Evolutionary conservation across 2,329 filamentous ascomycete genomes (phyloP), one percentile per base, ranked within the genome.

Genomic region (Trichoderma lentiforme): DNA sequence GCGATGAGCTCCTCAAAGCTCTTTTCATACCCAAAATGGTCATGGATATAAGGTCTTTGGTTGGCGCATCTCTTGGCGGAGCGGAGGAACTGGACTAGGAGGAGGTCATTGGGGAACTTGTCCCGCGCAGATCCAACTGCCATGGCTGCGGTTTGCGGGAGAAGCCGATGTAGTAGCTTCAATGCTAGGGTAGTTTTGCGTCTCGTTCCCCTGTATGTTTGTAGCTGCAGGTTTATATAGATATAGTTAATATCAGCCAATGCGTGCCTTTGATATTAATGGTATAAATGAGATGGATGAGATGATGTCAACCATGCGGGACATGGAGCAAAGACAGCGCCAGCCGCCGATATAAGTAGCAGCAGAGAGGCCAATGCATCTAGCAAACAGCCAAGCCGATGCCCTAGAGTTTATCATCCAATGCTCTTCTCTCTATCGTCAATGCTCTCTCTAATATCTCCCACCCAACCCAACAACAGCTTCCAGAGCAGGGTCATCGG

Each of bases 11-110:
- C 71, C 4, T 72, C 28, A 21, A 75, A 74, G 0, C 70, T 75
- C 58, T 77, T 77, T 18, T 75, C 69, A 24, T 76, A 73, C 1
- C 75, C 76, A 21, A 73, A 73, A 5, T 53, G 53, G 58, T 76
- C 75, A 18, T 74, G 63, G 28, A 76, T 71, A 28, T 14, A 74
- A 51, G 36, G 34, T 30, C 24, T 69, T 47, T 62, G 53, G n/a
- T 58, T 68, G 18, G 69, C 34, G 12, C 67, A 74, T 24, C 65
- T 34, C 56, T 58, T 69, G 8, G 69, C 74, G 9, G 72, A 72
- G 8, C 66, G 51, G 34, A 76, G 71, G 26, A 76, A 72, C 56
- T 72, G 72, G 36, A 75, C 71, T 12, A 76, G 53, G 12, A 74
- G 53, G 4, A 73, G 60, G 30, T 76, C 74, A 15, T 74, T 71